Conservation (phyloP, 164 flowering plant species). For the Nelumbo lutea region DNA sequence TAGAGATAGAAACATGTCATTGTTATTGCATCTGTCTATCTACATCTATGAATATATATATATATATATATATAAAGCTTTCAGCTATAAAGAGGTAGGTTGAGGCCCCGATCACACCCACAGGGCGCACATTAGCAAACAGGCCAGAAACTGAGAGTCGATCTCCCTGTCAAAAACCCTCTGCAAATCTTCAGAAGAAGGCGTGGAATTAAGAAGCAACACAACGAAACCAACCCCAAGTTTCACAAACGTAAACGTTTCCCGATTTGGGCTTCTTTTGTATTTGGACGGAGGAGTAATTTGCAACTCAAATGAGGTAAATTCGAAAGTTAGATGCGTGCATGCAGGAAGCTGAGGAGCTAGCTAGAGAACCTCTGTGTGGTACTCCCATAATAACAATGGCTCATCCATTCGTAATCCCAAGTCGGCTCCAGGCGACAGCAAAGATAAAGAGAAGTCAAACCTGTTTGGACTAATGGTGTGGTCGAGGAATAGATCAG, state of each 20-base stretch:
- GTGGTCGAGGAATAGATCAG: constrained; percentile 25
- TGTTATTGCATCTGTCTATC: neutral
- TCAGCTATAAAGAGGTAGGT: neutral
- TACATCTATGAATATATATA: too few species aligned
- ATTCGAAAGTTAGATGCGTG: neutral
- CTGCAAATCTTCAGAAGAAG: neutral
- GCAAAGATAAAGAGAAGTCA: constrained; percentile 8
- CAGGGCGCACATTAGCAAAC: constrained; percentile 5
- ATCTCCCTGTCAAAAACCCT: too few species aligned
- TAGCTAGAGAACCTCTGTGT: constrained; percentile 4
- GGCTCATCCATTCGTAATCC: constrained; percentile 27
- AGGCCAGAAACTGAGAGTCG: neutral
- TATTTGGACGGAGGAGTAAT: neutral
- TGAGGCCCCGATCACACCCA: neutral
- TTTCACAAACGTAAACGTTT: neutral
- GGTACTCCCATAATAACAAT: constrained; percentile 18
- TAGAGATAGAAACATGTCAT: neutral
- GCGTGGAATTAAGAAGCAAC: neutral
- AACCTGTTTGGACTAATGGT: constrained; percentile 4
- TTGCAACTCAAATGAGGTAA: neutral
- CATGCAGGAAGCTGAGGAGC: neutral
- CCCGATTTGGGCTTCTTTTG: constrained; percentile 6
- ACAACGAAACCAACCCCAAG: neutral
- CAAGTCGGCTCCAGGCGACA: constrained; percentile 8
- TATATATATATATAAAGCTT: neutral